Percentiles rank a stretch among this genome's conserved stretches.
Evolutionary conservation across 164 flowering plant species (phyloP).

Genomic region (Malania oleifera): DNA sequence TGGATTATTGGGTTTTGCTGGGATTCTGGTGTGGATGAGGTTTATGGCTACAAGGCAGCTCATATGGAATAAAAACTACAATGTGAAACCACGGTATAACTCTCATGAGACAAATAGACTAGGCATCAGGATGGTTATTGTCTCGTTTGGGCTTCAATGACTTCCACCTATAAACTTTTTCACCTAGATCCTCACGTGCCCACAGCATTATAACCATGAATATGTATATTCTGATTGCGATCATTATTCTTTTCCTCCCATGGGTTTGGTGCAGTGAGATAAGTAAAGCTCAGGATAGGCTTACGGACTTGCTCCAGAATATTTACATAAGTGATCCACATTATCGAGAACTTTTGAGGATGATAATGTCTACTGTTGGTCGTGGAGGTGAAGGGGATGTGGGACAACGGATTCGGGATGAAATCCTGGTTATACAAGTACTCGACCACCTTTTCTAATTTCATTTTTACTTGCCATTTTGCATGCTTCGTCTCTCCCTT

Average conservation of each 20-base stretch:
- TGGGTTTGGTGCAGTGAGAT: slow-evolving; percentile 62
- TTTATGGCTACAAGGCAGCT: slow-evolving; percentile 98
- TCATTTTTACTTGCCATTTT: not conserved
- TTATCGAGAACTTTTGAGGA: slow-evolving; percentile 67
- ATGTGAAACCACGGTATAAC: slow-evolving; percentile 92
- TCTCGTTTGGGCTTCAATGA: not conserved
- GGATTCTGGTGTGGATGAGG: slow-evolving; percentile 97
- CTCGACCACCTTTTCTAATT: not conserved
- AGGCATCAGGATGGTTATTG: not conserved
- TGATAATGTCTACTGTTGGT: slow-evolving; percentile 94
- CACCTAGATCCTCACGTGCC: not conserved
- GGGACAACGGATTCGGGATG: slow-evolving; percentile 97
- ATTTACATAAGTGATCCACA: slow-evolving; percentile 54
- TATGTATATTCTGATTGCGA: slow-evolving; percentile 1
- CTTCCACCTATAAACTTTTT: not conserved
- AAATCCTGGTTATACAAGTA: slow-evolving; percentile 94
- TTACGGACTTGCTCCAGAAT: slow-evolving; percentile 80
- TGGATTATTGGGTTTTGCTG: slow-evolving; percentile 90
- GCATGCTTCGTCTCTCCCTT: not conserved
- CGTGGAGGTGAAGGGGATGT: slow-evolving; percentile 99
- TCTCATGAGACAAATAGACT: not conserved
- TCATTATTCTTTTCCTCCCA: not conserved
- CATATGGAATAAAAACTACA: slow-evolving; percentile 97
- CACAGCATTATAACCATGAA: too few species aligned
- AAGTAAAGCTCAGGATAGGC: slow-evolving; percentile 92